phyloP scores from a whole-genome alignment of 2,329 filamentous ascomycete species.

The Ceratocystis lukuohia region DNA sequence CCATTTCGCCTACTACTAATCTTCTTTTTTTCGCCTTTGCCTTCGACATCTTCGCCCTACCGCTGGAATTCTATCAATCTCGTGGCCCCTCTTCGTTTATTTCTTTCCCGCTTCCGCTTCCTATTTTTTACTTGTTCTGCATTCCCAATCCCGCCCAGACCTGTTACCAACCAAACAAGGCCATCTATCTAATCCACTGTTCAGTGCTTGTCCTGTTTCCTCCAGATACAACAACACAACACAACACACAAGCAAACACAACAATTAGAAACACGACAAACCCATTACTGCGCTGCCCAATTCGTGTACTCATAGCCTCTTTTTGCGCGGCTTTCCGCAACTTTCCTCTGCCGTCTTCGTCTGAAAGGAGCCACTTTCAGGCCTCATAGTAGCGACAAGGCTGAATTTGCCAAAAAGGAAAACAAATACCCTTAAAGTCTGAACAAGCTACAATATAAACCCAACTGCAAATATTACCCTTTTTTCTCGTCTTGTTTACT shows the following conservation, averaged over 20 bases:
- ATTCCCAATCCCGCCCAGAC: background rate
- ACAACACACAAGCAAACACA: background rate
- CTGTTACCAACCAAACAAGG: background rate
- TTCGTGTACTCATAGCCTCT: background rate
- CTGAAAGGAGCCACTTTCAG: background rate
- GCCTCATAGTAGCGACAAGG: background rate
- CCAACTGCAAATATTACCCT: no score
- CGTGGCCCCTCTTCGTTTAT: background rate
- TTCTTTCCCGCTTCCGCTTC: background rate
- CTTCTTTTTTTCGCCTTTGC: background rate
- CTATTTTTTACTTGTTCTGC: background rate
- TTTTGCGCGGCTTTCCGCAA: background rate
- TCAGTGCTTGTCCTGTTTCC: background rate
- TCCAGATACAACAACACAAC: background rate
- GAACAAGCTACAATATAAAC: background rate
- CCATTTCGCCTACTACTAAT: background rate
- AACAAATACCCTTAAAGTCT: background rate
- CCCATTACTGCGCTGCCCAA: background rate
- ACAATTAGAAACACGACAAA: background rate
- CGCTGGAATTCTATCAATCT: conserved; percentile 11
- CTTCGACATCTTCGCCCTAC: background rate
- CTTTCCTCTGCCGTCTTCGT: background rate
- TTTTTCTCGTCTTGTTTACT: background rate
- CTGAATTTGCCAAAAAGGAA: background rate
- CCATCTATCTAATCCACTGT: conserved; percentile 2